These are phyloP conservation scores for Lodderomyces oxycetoniae DNA, from an alignment of 1,139 yeast species.

Conservation along the genomic window DNA sequence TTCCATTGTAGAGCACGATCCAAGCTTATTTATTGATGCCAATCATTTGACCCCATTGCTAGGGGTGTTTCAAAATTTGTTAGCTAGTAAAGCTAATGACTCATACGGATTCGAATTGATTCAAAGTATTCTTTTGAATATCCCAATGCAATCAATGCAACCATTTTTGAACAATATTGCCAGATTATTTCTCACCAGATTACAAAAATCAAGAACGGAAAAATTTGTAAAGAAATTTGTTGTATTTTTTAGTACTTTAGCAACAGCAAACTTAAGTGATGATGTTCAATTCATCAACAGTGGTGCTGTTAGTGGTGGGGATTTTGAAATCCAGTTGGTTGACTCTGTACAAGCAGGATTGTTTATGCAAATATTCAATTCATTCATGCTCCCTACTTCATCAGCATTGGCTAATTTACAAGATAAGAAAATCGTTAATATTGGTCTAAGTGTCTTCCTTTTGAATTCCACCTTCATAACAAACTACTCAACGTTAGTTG, in stretches of 20 bases:
- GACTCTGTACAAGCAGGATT: slow-evolving; percentile 62
- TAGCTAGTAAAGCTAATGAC: slow-evolving; percentile 81
- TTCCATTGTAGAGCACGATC: slow-evolving; percentile 65
- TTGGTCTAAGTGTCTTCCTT: slow-evolving; percentile 65
- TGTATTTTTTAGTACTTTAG: slow-evolving; percentile 56
- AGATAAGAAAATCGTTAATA: slow-evolving; percentile 70
- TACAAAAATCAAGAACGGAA: slow-evolving; percentile 78
- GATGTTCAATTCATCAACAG: slow-evolving; percentile 14
- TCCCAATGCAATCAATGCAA: slow-evolving; percentile 48
- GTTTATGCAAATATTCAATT: slow-evolving; percentile 59
- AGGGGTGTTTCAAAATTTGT: slow-evolving; percentile 94
- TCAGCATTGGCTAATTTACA: slow-evolving; percentile 59
- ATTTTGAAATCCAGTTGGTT: slow-evolving; percentile 51
- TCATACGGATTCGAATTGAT: slow-evolving; percentile 78
- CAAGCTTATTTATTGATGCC: slow-evolving; percentile 40
- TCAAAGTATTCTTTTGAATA: slow-evolving; percentile 57
- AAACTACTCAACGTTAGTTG: slow-evolving; percentile 38
- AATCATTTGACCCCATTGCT: slow-evolving; percentile 64
- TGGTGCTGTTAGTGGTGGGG: slow-evolving; percentile 37
- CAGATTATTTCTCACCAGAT: slow-evolving; percentile 67
- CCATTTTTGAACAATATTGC: slow-evolving; percentile 72
- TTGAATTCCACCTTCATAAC: slow-evolving; percentile 19
- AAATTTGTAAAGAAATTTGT: slow-evolving; percentile 71
- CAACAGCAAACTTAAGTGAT: slow-evolving; percentile 36
- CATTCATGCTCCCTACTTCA: slow-evolving; percentile 66